Base-by-base conservation (phyloP, 108 stramenopile genomes). In the Skeletonema grethae region DNA sequence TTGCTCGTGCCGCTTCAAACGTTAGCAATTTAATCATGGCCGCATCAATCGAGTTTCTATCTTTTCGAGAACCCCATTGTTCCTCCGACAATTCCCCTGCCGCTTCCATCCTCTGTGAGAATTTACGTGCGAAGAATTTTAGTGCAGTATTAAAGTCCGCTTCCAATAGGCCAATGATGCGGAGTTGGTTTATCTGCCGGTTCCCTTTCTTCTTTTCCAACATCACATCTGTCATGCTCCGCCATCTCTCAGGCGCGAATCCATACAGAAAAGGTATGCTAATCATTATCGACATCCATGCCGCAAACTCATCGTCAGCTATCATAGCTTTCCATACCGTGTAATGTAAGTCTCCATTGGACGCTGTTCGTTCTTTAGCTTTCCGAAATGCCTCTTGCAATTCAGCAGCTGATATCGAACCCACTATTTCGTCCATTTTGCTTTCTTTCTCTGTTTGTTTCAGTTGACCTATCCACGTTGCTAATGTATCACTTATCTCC, bases 191-290 rank as follows among this genome's bases (percentile, higher is more conserved):
- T 18, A 76, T 76, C 9, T 58, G 24, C 0, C 62, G n/a, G 1
- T 55, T 34, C 1, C 75, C 75, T 18, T 46, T 36, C 59, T 69
- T 76, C 61, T 76, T 76, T 39, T 76, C 75, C 2, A 76, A 24
- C 75, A 69, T 63, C 13, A 62, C 57, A 56, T 75, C 73, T 12
- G 45, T 59, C 13, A 24, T 38, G 6, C 29, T 29, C 11, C 31
- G 34, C 73, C 73, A 75, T 10, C 58, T 4, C 0, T 25, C 3
- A 6, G 58, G 57, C 0, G 25, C 58, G 38, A 75, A 75, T 0
- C 65, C 73, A n/a, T 60, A 60, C 15, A 58, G 2, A 8, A 58
- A 58, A 1, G 57, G 57, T 3, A 58, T 28, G 57, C 57, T 58
- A 2, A 75, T 43, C 65, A 75, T 38, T 24, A 34, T 34, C 1